A percentile compares a stretch with the other conserved stretches of the same genome.
Conservation (phyloP, 306 rosid genomes). For the Cercis canadensis region DNA sequence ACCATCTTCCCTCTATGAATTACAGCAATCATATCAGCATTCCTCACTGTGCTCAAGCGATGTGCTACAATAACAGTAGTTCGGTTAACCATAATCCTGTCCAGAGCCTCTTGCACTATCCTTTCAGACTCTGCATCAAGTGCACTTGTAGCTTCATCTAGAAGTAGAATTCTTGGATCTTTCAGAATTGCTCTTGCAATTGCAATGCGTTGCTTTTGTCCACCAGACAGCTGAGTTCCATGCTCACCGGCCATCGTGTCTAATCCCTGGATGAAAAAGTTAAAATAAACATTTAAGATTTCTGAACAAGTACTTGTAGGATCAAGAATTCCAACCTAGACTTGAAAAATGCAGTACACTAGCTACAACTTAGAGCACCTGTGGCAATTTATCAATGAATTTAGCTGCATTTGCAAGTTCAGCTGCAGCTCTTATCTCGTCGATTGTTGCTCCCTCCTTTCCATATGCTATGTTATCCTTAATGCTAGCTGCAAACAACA, state of each 20-base stretch:
- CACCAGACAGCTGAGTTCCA: conserved; percentile 85
- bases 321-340: conserved; percentile 1
- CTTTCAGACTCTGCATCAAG: conserved; percentile 86
- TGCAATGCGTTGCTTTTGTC: conserved; percentile 84
- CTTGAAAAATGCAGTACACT: not conserved
- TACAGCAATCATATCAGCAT: conserved; percentile 75
- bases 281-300: not conserved
- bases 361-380: conserved; percentile 50
- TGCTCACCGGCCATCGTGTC: conserved; percentile 86
- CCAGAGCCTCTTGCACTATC: conserved; percentile 80
- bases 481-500: conserved; percentile 70
- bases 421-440: conserved; percentile 66
- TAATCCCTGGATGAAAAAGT: conserved; percentile 54
- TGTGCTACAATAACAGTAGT: conserved; percentile 84
- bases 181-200: conserved; percentile 84
- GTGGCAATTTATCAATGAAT: conserved; percentile 77
- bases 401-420: conserved; percentile 84
- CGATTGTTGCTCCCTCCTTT: conserved; percentile 72
- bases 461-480: conserved; percentile 79
- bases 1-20: conserved; percentile 82
- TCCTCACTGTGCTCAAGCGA: conserved; percentile 80
- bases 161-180: conserved; percentile 75
- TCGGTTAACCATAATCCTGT: conserved; percentile 77
- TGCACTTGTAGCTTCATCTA: conserved; percentile 90
- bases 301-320: conserved; percentile 12